These are phyloP conservation scores for Limnanthes douglasii DNA, from an alignment of 345 rosid species.

Conservation along the genomic window DNA sequence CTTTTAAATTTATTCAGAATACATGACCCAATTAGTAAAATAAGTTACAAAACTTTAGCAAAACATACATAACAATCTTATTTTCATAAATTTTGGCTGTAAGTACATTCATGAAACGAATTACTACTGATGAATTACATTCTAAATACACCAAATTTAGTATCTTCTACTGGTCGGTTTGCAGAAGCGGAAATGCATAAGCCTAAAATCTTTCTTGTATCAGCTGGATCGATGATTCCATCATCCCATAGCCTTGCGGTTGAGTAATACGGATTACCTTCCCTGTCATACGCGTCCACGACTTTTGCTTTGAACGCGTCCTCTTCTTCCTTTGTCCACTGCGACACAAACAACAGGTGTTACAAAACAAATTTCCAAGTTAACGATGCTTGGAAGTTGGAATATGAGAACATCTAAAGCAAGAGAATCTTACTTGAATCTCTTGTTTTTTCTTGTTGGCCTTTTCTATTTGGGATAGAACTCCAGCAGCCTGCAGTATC, in stretches of 20 bases:
- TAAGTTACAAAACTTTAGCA: too few relatives aligned
- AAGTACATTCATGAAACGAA: too few relatives aligned
- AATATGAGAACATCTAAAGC: too few relatives aligned
- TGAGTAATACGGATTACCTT: conserved; percentile 72
- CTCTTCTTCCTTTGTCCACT: conserved; percentile 79
- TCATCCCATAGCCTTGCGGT: conserved; percentile 97
- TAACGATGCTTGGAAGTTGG: background rate
- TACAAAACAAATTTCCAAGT: background rate
- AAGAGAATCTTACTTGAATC: too few relatives aligned
- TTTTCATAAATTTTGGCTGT: too few relatives aligned
- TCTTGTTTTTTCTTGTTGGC: conserved; percentile 82
- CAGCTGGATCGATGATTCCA: conserved; percentile 88
- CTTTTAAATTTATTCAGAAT: too few relatives aligned
- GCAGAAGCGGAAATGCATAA: conserved; percentile 57
- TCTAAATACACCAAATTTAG: conserved; percentile 76
- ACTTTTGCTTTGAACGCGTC: conserved; percentile 59
- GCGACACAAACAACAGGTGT: conserved; percentile 2
- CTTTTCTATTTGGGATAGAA: conserved; percentile 73
- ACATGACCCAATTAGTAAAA: too few relatives aligned
- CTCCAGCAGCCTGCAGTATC: conserved; percentile 97
- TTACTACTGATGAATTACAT: too few relatives aligned
- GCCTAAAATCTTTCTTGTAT: conserved; percentile 56
- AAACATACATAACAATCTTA: too few relatives aligned
- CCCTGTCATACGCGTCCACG: conserved; percentile 63
- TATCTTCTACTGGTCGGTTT: conserved; percentile 45